Base-by-base conservation (phyloP, 164 flowering plant genomes). In the Amborella trichopoda region DNA sequence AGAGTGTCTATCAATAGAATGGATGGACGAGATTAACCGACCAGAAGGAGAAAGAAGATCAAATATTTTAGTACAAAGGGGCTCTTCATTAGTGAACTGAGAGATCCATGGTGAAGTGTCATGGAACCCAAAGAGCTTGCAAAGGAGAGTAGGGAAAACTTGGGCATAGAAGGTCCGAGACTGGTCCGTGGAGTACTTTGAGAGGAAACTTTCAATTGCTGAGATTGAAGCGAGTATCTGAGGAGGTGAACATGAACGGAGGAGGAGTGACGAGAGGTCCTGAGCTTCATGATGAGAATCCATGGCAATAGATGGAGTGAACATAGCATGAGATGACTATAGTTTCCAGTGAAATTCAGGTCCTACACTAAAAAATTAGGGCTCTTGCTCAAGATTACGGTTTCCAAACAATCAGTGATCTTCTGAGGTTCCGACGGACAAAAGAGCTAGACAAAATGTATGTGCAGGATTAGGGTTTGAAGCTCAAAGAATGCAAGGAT, bases 101-200 rank as follows among this genome's bases (percentile, higher is more conserved):
- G 83, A 83, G 38, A 81, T 76, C 94, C 94, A 88, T 3, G 41
- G 25, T 13, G 70, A 28, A 2, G 71, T 58, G 6, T 72, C 80
- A 33, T 65, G 72, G 68, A 80, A 81, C 34, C 93, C 93, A 49
- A 84, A 82, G 20, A 80, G 46, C 64, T 77, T 80, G 62, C 74
- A 74, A 54, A 89, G 75, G 11, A 89, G 68, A 49, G 68, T 46
- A 2, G 95, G 94, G 65, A 88, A 84, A n/a, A 89, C 46, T 53
- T 72, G 17, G 40, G 95, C 75, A 74, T 78, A 89, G 78, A 84
- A 89, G 48, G 70, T 72, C 33, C 85, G 76, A 53, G 49, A 61
- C 30, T 78, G 91, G 54, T 89, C 97, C 21, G 81, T 61, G 12
- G 79, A 49, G 67, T 63, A 75, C 32, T 70, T 72, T 40, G 57